A percentile compares a stretch with the other conserved stretches of the same genome.
Conservation (phyloP, 1,284 basidiomycete species). For the Moesziomyces parantarcticus region DNA sequence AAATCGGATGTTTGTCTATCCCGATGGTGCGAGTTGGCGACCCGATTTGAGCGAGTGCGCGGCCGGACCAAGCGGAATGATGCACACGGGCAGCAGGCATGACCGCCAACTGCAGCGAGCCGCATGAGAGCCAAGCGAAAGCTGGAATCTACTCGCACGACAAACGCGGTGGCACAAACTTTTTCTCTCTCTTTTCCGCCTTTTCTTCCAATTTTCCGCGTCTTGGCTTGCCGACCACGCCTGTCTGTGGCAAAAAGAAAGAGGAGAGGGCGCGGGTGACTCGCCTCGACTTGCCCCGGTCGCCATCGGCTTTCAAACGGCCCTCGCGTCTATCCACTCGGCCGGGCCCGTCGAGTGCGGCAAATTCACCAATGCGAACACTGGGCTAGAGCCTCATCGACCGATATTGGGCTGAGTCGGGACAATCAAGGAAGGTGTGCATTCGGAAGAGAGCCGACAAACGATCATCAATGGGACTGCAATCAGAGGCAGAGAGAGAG, state of each 20-base stretch:
- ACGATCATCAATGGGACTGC: no score
- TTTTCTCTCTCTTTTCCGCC: constrained; percentile 4
- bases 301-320: no score
- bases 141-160: constrained; percentile 5
- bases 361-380: no score
- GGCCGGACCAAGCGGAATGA: constrained; percentile 2
- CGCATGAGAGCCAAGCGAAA: background rate
- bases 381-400: no score
- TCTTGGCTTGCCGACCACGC: background rate
- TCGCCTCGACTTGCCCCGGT: background rate
- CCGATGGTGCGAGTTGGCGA: background rate
- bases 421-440: no score
- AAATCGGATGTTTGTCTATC: no score
- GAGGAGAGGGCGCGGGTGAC: background rate
- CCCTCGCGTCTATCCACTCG: no score
- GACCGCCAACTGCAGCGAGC: constrained; percentile 3
- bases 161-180: constrained; percentile 5
- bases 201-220: background rate
- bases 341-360: no score
- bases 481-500: no score
- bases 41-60: background rate
- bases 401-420: no score
- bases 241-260: constrained; percentile 1
- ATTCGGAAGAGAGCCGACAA: no score
- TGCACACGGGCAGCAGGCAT: constrained; percentile 3